phyloP scores from a whole-genome alignment of 2,329 filamentous ascomycete species.

The Colletotrichum horii region DNA sequence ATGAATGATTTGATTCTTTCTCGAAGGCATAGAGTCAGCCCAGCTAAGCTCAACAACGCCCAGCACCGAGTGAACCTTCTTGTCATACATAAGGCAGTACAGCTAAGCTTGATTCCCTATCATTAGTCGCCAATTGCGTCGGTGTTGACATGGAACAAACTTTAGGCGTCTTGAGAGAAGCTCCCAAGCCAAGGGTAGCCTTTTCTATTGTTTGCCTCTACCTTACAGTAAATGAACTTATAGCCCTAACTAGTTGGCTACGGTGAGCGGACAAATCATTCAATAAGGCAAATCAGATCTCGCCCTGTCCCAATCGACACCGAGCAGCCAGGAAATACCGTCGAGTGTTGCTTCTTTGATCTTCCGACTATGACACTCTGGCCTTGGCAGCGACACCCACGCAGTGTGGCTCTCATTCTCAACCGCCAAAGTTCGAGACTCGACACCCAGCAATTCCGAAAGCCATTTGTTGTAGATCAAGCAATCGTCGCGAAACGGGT shows the following conservation, averaged over 20 bases:
- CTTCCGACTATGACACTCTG: neutral
- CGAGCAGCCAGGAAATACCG: neutral
- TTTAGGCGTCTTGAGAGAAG: neutral
- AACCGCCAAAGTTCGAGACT: neutral
- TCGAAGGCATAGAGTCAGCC: rapidly evolving
- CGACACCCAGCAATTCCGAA: neutral
- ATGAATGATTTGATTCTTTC: neutral
- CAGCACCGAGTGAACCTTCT: neutral
- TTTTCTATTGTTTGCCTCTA: no score
- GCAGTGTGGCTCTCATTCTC: neutral
- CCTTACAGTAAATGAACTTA: neutral
- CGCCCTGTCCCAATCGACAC: neutral
- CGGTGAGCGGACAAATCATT: neutral
- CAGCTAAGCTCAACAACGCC: neutral
- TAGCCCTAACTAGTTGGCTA: neutral
- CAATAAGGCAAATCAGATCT: neutral
- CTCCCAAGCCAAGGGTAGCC: no score
- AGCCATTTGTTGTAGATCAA: neutral
- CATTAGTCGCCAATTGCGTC: neutral
- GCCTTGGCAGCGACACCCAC: neutral
- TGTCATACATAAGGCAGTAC: neutral
- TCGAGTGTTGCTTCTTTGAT: neutral
- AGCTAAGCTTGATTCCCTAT: neutral
- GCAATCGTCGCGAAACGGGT: neutral
- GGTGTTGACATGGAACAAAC: neutral